Percentiles rank a stretch among this genome's conserved stretches.
phyloP scores from a whole-genome alignment of 2,329 filamentous ascomycete genomes.

The Trichoderma sp. region DNA sequence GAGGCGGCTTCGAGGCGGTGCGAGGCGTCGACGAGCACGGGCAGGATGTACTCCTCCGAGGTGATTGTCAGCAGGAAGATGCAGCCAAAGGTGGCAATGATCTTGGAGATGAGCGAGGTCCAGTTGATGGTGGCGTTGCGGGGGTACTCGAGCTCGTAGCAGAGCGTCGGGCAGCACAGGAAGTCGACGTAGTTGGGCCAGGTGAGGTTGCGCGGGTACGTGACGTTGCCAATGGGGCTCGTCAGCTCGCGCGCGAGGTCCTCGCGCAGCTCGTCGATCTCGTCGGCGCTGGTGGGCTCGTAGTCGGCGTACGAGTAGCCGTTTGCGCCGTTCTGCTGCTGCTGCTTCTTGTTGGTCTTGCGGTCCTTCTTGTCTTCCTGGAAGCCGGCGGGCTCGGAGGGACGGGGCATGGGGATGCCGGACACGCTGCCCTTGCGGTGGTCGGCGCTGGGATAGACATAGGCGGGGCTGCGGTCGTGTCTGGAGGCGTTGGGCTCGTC shows the following conservation, averaged over 20 bases:
- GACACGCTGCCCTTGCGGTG: conserved; percentile 48
- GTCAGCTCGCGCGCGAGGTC: conserved; percentile 89
- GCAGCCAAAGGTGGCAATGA: conserved; percentile 88
- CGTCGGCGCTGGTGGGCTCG: conserved; percentile 40
- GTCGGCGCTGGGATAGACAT: conserved; percentile 71
- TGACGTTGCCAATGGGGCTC: conserved; percentile 84
- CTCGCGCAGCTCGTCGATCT: conserved; percentile 72
- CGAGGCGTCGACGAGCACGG: conserved; percentile 75
- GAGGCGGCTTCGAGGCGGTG: conserved; percentile 49
- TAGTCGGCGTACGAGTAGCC: conserved; percentile 13
- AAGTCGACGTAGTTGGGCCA: conserved; percentile 82
- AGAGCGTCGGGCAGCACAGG: conserved; percentile 88
- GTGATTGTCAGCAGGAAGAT: conserved; percentile 92
- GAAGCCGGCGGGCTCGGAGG: not conserved
- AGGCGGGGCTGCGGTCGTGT: conserved; percentile 65
- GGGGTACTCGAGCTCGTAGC: conserved; percentile 97
- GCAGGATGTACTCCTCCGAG: conserved; percentile 93
- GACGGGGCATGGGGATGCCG: conserved; percentile 33
- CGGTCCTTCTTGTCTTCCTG: conserved; percentile 27
- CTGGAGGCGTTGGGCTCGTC: conserved; percentile 74
- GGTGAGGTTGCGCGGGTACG: conserved; percentile 87
- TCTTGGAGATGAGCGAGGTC: conserved; percentile 80
- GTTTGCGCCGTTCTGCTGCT: not conserved
- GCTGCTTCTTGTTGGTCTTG: conserved; percentile 15
- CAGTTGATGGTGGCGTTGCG: conserved; percentile 74